Evolutionary conservation across 192 early-diverging fungal species (phyloP).

Genomic region (Coemansia reversa): DNA sequence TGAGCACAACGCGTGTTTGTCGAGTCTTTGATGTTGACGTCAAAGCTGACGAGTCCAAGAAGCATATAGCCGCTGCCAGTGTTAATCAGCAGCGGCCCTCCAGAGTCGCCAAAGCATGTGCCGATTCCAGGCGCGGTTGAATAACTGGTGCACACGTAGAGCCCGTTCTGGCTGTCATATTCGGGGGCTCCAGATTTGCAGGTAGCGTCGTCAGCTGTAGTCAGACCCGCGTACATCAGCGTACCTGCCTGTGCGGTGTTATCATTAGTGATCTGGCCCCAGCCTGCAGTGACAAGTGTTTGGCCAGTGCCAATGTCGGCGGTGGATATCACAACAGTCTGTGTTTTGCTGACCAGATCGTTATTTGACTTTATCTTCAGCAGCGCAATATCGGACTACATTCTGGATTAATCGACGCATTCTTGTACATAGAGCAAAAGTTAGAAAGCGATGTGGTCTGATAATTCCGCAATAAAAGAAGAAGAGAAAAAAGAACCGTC

Average conservation of each 20-base stretch:
- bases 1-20: slow-evolving; percentile 43
- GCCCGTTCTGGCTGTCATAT: slow-evolving; percentile 44
- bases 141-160: slow-evolving; percentile 49
- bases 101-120: slow-evolving; percentile 55
- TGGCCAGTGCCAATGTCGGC: slow-evolving; percentile 27
- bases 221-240: slow-evolving; percentile 40
- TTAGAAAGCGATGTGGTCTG: no score
- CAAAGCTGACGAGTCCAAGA: slow-evolving; percentile 51
- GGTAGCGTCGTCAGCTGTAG: slow-evolving; percentile 25
- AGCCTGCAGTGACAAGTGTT: slow-evolving; percentile 37
- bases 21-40: slow-evolving; percentile 48
- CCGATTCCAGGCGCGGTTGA: slow-evolving; percentile 39
- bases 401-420: background rate
- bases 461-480: no score
- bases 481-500: no score
- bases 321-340: slow-evolving; percentile 21
- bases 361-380: slow-evolving; percentile 34
- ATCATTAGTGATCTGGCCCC: slow-evolving; percentile 44
- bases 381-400: slow-evolving; percentile 54
- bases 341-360: slow-evolving; percentile 28
- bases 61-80: slow-evolving; percentile 32
- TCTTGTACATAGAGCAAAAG: background rate
- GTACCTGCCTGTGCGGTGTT: slow-evolving; percentile 28
- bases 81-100: slow-evolving; percentile 45
- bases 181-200: slow-evolving; percentile 28